Conservation (phyloP, 2,329 filamentous ascomycete genomes). For the Hirsutella minnesotensis region DNA sequence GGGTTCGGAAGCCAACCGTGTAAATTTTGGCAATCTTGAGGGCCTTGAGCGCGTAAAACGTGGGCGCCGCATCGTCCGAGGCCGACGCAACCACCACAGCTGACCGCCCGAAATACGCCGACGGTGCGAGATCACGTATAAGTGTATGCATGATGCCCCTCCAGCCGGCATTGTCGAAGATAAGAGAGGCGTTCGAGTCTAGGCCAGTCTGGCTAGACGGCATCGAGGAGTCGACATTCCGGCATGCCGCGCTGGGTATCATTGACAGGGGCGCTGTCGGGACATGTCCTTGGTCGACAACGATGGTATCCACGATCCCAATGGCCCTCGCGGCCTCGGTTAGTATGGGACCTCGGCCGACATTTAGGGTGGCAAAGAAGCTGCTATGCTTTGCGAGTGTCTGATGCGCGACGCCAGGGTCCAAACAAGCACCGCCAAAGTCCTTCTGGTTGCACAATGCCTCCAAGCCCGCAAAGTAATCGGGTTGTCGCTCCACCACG, state of each 20-base stretch:
- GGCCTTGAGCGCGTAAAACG: constrained; percentile 67
- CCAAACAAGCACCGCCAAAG: constrained; percentile 75
- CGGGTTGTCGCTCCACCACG: constrained; percentile 59
- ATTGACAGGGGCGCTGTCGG: constrained; percentile 33
- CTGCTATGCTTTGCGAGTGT: constrained; percentile 45
- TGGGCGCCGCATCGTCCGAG: constrained; percentile 64
- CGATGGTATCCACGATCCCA: constrained; percentile 71
- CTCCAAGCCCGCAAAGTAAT: constrained; percentile 55
- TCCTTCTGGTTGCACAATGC: constrained; percentile 58
- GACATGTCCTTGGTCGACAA: constrained; percentile 40
- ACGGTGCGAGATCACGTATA: constrained; percentile 71
- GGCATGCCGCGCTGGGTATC: constrained; percentile 33
- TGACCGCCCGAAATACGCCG: constrained; percentile 64
- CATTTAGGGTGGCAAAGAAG: constrained; percentile 39
- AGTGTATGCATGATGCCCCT: constrained; percentile 74
- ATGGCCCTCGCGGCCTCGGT: constrained; percentile 70
- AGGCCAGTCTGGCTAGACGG: constrained; percentile 20
- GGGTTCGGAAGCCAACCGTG: constrained; percentile 67
- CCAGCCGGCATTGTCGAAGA: constrained; percentile 78
- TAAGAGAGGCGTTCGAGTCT: constrained; percentile 40
- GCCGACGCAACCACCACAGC: constrained; percentile 65
- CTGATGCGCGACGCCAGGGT: constrained; percentile 53
- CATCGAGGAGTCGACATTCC: constrained; percentile 14
- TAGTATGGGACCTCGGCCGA: constrained; percentile 42
- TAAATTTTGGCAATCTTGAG: constrained; percentile 70